These are phyloP conservation scores for Xylariaceae sp. DNA, from an alignment of 2,329 filamentous ascomycete genomes.

Conservation along the genomic window DNA sequence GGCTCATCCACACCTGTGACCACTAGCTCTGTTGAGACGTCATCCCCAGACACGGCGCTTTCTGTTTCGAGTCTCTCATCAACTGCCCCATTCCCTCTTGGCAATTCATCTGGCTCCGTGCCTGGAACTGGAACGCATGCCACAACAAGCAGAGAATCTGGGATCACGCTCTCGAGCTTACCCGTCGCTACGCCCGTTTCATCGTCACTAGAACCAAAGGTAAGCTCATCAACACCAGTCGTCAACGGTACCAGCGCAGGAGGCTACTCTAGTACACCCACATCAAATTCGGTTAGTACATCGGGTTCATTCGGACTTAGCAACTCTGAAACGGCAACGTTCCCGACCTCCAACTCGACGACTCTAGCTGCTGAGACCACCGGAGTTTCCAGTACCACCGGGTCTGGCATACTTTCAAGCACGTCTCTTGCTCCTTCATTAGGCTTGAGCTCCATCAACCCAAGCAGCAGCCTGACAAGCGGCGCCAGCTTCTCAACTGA, in stretches of 20 bases:
- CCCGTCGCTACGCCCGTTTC: not conserved
- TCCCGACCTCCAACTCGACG: conserved; percentile 22
- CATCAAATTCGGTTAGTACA: not conserved
- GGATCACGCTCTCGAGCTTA: not conserved
- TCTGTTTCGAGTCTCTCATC: not conserved
- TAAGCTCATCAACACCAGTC: not conserved
- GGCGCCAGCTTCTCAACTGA: conserved; percentile 5
- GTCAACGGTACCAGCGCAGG: not conserved
- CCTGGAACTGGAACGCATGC: conserved; percentile 9
- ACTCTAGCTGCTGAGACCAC: conserved; percentile 11
- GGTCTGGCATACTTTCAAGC: conserved; percentile 1
- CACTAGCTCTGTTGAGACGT: not conserved
- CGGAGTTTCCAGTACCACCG: conserved; percentile 2
- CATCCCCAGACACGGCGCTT: not conserved
- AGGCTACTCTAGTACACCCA: not conserved
- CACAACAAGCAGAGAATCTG: conserved; percentile 3
- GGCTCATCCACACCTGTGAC: not conserved
- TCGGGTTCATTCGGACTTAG: conserved; percentile 4
- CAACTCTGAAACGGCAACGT: conserved; percentile 16
- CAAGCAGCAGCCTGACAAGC: conserved; percentile 9
- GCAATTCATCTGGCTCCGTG: conserved; percentile 10
- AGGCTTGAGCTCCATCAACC: conserved; percentile 4
- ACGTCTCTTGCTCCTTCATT: not conserved
- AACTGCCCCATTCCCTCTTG: conserved; percentile 11
- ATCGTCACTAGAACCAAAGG: not conserved